Evolutionary conservation across 768 basidiomycete genomes (phyloP), one percentile per base, ranked within the genome.

Genomic region (Fibroporia radiculosa): DNA sequence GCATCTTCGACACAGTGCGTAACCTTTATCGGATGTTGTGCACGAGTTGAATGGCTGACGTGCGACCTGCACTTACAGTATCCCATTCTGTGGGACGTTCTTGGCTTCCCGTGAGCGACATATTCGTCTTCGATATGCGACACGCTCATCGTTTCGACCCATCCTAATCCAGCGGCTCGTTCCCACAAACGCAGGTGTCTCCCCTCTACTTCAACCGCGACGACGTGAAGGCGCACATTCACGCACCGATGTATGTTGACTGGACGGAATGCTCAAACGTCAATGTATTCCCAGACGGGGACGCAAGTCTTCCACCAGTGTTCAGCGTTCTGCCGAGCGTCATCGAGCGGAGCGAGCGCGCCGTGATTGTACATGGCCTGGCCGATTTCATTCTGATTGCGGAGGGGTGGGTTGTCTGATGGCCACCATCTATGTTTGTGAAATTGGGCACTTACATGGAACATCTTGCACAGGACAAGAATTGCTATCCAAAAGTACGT

Each of bases 1-100:
- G 81, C 18, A 83, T 88, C 44, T 83, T 84, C 61, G 84, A 86
- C 55, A 83, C 77, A 16, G 72, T 64, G 40, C 48, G 72, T 55
- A 4, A 27, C 33, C 7, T 12, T 19, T 28, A 25, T 6, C 11
- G 8, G 2, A 20, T n/a, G 32, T 35, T 40, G 12, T 22, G 34
- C 3, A 10, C 18, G 3, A 13, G 22, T 24, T 3, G 25, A 19
- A 7, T 3, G 16, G 25, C 16, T 42, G 26, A 31, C 16, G 18
- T 8, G 11, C 20, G 6, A 34, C 24, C 23, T 25, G 39, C 18
- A 13, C 18, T 31, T 20, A 10, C 34, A 69, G 51, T 84, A 67
- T 61, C 85, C 84, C 0, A 69, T 82, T 32, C 65, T 82, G 11
- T 87, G 82, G 84, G 84, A 87, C 48, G 83, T 86, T 4, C 78